Percentiles rank a stretch among this genome's conserved stretches.
Conservation (phyloP, 352 stramenopile genomes). For the Phytophthora litchii region DNA sequence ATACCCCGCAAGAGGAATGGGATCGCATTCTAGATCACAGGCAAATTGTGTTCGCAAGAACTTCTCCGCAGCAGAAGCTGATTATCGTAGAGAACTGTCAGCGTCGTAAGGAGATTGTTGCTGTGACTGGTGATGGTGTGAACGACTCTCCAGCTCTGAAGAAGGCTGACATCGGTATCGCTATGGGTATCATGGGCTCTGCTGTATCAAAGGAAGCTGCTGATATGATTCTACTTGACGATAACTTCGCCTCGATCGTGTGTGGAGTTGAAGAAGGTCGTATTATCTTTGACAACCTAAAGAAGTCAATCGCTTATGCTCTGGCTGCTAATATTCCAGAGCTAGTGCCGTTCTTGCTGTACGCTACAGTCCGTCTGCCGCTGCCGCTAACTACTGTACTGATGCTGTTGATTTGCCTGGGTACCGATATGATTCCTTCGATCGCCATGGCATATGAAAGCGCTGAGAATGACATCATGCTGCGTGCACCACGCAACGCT, state of each 20-base stretch:
- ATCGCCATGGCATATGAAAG: slow-evolving; percentile 94
- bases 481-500: slow-evolving; percentile 77
- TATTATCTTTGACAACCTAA: slow-evolving; percentile 96
- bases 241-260: slow-evolving; percentile 98
- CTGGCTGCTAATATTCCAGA: slow-evolving; percentile 93
- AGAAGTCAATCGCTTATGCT: slow-evolving; percentile 94
- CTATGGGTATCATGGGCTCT: slow-evolving; percentile 98
- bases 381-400: slow-evolving; percentile 90
- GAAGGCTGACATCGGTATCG: slow-evolving; percentile 97
- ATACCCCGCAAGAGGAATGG: slow-evolving; percentile 84
- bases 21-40: slow-evolving; percentile 82
- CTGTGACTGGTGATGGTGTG: slow-evolving; percentile 97
- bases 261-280: slow-evolving; percentile 95
- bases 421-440: slow-evolving; percentile 94
- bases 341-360: slow-evolving; percentile 83
- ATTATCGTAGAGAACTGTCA: slow-evolving; percentile 94
- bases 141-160: slow-evolving; percentile 98
- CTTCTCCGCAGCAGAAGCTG: slow-evolving; percentile 95
- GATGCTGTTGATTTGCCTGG: slow-evolving; percentile 92
- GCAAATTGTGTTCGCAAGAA: slow-evolving; percentile 96
- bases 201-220: slow-evolving; percentile 95
- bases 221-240: slow-evolving; percentile 97
- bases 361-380: slow-evolving; percentile 88
- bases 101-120: slow-evolving; percentile 86
- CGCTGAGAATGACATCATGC: slow-evolving; percentile 90